Evolutionary conservation across 768 basidiomycete genomes (phyloP), one percentile per base, ranked within the genome.

Genomic region (Tulasnella sp.): DNA sequence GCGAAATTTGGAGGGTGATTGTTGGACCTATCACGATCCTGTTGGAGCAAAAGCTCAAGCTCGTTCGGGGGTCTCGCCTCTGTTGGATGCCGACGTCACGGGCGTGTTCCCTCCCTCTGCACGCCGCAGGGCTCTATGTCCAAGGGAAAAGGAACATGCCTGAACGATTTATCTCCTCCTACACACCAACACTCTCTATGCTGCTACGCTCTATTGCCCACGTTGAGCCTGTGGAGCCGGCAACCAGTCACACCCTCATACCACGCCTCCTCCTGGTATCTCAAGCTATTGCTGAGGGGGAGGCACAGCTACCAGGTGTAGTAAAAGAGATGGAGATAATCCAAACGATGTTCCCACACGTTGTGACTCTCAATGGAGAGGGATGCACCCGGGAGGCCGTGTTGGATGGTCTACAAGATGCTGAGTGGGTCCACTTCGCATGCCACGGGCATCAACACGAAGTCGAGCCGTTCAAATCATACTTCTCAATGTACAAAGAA

Each of bases 81-180:
- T 38, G 34, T 5, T 38, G 34, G 34, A 7, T 5, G 5, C 34
- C 11, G 59, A 51, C 59, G 38, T 27, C 50, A 2, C 13, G 24
- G 29, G 26, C 51, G 32, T 52, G 34, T n/a, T 32, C 29, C 3
- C 51, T 60, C 15, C 59, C 59, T 3, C 26, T 60, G 15, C 59
- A 60, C 59, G 49, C 50, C 17, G 59, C 59, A 9, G 59, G 59
- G 13, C 50, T 38, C 26, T 53, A 60, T 38, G n/a, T 29, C 23
- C 7, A 32, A 11, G 27, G 29, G 13, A 10, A 53, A 17, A 2
- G 21, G 23, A 51, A 51, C 23, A 15, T 60, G 7, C 51, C 50
- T 8, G 59, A 60, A 2, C 50, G 53, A n/a, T 60, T 52, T 38
- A 30, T 60, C 15, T 60, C 51, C 7, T 60, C 59, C 3, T 60